These are phyloP conservation scores for Parathielavia hyrcaniae DNA, from an alignment of 495 filamentous ascomycete species.

Conservation along the genomic window DNA sequence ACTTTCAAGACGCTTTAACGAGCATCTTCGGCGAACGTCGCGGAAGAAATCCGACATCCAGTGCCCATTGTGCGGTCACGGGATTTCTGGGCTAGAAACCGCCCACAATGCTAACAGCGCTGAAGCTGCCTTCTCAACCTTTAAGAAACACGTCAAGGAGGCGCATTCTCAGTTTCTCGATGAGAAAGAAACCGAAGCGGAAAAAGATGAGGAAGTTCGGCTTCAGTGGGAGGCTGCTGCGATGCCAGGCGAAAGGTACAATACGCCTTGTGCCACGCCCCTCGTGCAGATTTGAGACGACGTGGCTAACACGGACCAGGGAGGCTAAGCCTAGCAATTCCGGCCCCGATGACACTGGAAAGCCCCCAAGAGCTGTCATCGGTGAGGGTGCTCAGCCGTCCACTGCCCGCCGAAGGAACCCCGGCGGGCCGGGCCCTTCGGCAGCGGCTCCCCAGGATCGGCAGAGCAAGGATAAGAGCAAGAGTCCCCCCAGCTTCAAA, in stretches of 20 bases:
- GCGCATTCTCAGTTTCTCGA: not conserved
- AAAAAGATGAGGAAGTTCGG: conserved; percentile 4
- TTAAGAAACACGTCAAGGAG: not conserved
- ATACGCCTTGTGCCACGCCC: not conserved
- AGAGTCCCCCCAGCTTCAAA: conserved; percentile 18
- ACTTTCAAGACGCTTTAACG: not conserved
- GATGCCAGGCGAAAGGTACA: conserved; percentile 8
- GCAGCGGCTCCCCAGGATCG: not conserved
- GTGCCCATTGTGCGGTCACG: not conserved
- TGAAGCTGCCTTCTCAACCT: too few species aligned
- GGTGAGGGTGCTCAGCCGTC: conserved; percentile 7
- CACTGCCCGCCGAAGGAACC: conserved; percentile 6
- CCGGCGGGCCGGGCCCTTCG: conserved; percentile 1
- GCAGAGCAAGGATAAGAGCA: not conserved
- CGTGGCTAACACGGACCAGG: conserved; percentile 1
- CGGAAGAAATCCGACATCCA: not conserved
- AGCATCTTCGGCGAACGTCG: not conserved
- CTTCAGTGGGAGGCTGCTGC: conserved; percentile 8
- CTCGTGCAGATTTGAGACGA: not conserved
- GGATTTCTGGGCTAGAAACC: not conserved
- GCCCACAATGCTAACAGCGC: too few species aligned
- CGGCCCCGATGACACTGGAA: conserved; percentile 1
- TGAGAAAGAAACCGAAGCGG: conserved; percentile 12
- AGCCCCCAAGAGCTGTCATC: not conserved
- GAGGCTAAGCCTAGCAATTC: conserved; percentile 2